A percentile compares a stretch with the other conserved stretches of the same genome.
These are phyloP conservation scores for Candida neerlandica DNA, from an alignment of 1,139 yeast species.

Conservation along the genomic window DNA sequence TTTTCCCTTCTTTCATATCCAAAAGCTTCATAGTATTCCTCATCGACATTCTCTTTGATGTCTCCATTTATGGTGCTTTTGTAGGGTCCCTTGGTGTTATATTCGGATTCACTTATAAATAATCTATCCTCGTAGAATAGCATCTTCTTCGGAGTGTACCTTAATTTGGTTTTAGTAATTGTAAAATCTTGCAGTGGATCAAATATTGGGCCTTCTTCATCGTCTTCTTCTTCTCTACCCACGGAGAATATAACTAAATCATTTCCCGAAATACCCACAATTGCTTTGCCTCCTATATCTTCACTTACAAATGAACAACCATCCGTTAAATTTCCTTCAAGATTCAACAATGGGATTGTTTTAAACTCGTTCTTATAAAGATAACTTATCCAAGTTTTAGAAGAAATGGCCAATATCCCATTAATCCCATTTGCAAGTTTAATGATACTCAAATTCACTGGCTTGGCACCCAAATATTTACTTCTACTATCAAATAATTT, in stretches of 20 bases:
- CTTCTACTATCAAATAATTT: constrained; percentile 66
- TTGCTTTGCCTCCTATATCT: constrained; percentile 62
- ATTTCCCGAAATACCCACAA: constrained; percentile 61
- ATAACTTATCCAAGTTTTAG: constrained; percentile 44
- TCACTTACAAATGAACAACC: constrained; percentile 63
- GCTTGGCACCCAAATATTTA: constrained; percentile 72
- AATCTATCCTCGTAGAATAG: constrained; percentile 29
- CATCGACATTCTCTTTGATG: constrained; percentile 19
- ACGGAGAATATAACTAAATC: constrained; percentile 62
- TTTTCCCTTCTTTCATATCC: constrained; percentile 33
- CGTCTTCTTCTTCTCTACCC: constrained; percentile 35
- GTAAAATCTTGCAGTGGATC: constrained; percentile 50
- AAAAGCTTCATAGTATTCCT: constrained; percentile 39
- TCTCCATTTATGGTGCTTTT: constrained; percentile 12
- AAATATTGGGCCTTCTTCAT: constrained; percentile 25
- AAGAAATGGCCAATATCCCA: constrained; percentile 44
- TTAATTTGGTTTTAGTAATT: constrained; percentile 43
- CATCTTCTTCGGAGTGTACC: constrained; percentile 58
- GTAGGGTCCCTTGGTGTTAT: constrained; percentile 36
- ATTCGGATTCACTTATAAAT: constrained; percentile 52
- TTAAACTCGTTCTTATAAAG: constrained; percentile 30
- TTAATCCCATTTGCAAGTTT: constrained; percentile 23
- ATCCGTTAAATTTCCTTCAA: constrained; percentile 21
- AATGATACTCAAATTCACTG: constrained; percentile 53
- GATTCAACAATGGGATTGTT: constrained; percentile 44